Percentiles rank a stretch among this genome's conserved stretches.
phyloP scores from a whole-genome alignment of 306 rosid species.

The Cucumis melo region DNA sequence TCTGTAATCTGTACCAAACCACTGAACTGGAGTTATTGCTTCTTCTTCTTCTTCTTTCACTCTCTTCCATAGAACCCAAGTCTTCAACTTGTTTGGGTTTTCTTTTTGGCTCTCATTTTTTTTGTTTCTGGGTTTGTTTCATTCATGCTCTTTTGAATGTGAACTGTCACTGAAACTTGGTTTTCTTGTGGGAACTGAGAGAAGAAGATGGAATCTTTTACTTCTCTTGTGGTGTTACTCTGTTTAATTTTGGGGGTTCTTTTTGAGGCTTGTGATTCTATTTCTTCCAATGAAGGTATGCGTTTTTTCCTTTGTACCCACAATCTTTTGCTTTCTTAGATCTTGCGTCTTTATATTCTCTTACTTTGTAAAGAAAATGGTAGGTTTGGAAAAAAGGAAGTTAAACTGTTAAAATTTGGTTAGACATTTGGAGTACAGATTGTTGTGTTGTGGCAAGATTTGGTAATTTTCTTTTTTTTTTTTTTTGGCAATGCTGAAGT shows the following conservation, averaged over 20 bases:
- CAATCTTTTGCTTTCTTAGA: slow-evolving; percentile 22
- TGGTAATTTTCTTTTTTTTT: too few species aligned
- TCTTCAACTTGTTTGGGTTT: background rate
- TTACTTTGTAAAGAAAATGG: slow-evolving; percentile 10
- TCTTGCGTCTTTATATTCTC: slow-evolving; percentile 21
- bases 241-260: slow-evolving; percentile 26
- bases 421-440: background rate
- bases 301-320: background rate
- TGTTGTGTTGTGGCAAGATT: background rate
- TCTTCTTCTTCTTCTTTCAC: background rate
- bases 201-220: slow-evolving; percentile 30
- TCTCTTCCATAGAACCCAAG: background rate
- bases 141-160: slow-evolving; percentile 14
- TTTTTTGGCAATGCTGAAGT: background rate
- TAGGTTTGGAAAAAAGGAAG: background rate
- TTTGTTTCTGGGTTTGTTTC: background rate
- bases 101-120: slow-evolving; percentile 2
- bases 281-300: slow-evolving; percentile 59
- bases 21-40: background rate
- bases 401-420: background rate
- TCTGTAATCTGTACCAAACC: background rate
- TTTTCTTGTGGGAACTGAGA: slow-evolving; percentile 7
- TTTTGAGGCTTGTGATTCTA: slow-evolving; percentile 29
- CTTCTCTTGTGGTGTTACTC: slow-evolving; percentile 33
- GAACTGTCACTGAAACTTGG: slow-evolving; percentile 19